Conservation (phyloP, 2,329 filamentous ascomycete genomes). For the Nigrospora osmanthi region DNA sequence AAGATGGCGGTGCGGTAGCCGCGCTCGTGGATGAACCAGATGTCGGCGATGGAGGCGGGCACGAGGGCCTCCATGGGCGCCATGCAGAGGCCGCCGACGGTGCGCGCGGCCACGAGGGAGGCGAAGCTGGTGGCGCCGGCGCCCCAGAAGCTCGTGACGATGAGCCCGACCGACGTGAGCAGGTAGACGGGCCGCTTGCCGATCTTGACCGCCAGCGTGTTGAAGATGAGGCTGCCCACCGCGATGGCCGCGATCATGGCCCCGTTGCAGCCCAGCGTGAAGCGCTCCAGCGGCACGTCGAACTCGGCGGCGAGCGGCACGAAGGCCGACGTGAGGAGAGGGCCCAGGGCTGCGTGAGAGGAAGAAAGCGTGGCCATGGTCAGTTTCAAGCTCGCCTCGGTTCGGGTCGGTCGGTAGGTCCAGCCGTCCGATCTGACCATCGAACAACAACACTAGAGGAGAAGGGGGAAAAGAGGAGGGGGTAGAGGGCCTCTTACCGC, state of each 20-base stretch:
- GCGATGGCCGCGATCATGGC: slow-evolving; percentile 25
- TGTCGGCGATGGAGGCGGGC: slow-evolving; percentile 39
- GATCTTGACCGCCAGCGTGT: slow-evolving; percentile 41
- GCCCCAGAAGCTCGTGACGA: slow-evolving; percentile 39
- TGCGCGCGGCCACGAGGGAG: slow-evolving; percentile 36
- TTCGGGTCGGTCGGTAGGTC: background rate
- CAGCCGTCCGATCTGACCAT: no score
- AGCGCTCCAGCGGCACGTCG: slow-evolving; percentile 19
- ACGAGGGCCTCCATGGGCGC: slow-evolving; percentile 43
- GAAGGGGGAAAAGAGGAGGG: background rate
- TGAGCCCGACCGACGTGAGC: slow-evolving; percentile 35
- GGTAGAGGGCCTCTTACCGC: slow-evolving; percentile 19
- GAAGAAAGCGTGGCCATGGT: no score
- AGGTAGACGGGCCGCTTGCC: slow-evolving; percentile 43
- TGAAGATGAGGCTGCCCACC: slow-evolving; percentile 35
- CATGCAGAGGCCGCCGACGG: slow-evolving; percentile 40
- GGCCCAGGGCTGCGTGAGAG: slow-evolving; percentile 22
- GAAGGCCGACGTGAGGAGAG: slow-evolving; percentile 26
- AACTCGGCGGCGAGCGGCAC: slow-evolving; percentile 24
- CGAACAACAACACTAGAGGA: background rate
- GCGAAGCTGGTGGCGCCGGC: slow-evolving; percentile 31
- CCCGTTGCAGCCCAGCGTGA: slow-evolving; percentile 26
- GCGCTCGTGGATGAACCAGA: slow-evolving; percentile 38
- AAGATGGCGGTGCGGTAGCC: slow-evolving; percentile 32
- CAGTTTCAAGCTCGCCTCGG: background rate